A percentile compares a stretch with the other conserved stretches of the same genome.
Conservation (phyloP, 805 yeast species). For the Wickerhamiella occidentalis region DNA sequence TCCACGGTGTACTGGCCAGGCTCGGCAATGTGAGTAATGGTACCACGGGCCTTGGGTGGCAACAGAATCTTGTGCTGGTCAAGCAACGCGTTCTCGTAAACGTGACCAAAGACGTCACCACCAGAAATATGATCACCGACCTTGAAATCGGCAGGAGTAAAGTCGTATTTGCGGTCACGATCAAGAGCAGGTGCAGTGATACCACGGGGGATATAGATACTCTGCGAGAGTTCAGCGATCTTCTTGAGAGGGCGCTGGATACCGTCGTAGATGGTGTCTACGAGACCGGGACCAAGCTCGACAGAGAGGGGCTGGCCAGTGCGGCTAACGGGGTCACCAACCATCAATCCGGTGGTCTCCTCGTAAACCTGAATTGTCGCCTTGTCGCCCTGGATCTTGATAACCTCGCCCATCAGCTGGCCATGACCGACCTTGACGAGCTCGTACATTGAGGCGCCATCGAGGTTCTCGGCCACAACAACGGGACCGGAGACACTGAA, state of each 20-base stretch:
- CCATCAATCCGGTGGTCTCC: constrained; percentile 98
- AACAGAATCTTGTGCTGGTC: constrained; percentile 86
- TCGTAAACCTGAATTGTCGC: constrained; percentile 98
- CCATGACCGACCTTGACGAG: constrained; percentile 97
- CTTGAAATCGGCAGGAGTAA: constrained; percentile 62
- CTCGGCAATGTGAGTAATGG: constrained; percentile 76
- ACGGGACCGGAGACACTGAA: constrained; percentile 98
- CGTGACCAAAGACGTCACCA: constrained; percentile 92
- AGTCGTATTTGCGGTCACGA: constrained; percentile 72
- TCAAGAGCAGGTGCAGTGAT: constrained; percentile 90
- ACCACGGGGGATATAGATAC: constrained; percentile 98
- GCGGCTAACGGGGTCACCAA: constrained; percentile 96
- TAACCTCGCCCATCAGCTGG: constrained; percentile 94
- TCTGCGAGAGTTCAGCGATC: constrained; percentile 73
- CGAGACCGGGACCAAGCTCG: constrained; percentile 97
- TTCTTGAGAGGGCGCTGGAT: constrained; percentile 97
- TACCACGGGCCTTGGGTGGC: constrained; percentile 99
- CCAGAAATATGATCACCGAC: constrained; percentile 98
- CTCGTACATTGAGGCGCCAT: constrained; percentile 99
- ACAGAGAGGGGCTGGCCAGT: constrained; percentile 99
- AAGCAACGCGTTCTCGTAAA: constrained; percentile 85
- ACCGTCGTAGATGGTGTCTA: constrained; percentile 99
- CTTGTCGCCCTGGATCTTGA: constrained; percentile 90
- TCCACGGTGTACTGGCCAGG: constrained; percentile 87
- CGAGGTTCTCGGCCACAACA: constrained; percentile 94